Evolutionary conservation across 169 alveolate species (phyloP), one percentile per base, ranked within the genome.

Genomic region (Cryptosporidium xiaoi): DNA sequence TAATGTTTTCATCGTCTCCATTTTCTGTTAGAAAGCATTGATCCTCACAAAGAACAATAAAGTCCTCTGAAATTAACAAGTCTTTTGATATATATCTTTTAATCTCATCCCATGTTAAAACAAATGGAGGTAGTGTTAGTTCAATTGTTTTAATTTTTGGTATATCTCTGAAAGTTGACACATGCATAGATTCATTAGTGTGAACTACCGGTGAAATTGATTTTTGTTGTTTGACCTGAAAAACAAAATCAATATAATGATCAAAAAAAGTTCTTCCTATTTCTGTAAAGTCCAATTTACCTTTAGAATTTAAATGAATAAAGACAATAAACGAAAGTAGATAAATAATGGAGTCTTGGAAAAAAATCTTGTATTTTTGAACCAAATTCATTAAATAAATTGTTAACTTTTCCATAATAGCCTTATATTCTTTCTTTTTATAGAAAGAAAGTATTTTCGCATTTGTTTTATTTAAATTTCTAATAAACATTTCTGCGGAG

Each of bases 51-150:
- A 55, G 55, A 15, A 56, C 8, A 44, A 44, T n/a, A 51, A 36
- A 31, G 15, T 69, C 58, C 18, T 4, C 27, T 15, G 18, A 13
- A 0, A 69, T 60, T 15, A 68, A 69, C 15, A 69, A 69, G 36
- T 69, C 83, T 1, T 8, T 7, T 51, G 83, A 69, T 18, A 69
- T 44, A 51, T 51, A 51, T n/a, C 51, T 27, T 27, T 69, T 69
- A 34, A 69, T 51, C 27, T 69, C 83, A 50, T 53, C 51, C 83
- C 83, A 69, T 24, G 65, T 5, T 51, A 44, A 51, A 27, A 20
- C 33, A 12, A 69, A 55, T 13, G 83, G 83, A 36, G 83, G 83
- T 8, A 69, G 15, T 0, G 44, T 10, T 0, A 69, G 12, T n/a
- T 69, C 83, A 51, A 69, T 27, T 2, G 18, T 31, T 34, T 68